Conservation (phyloP, 257 asterid species). For the Asclepias syriaca region DNA sequence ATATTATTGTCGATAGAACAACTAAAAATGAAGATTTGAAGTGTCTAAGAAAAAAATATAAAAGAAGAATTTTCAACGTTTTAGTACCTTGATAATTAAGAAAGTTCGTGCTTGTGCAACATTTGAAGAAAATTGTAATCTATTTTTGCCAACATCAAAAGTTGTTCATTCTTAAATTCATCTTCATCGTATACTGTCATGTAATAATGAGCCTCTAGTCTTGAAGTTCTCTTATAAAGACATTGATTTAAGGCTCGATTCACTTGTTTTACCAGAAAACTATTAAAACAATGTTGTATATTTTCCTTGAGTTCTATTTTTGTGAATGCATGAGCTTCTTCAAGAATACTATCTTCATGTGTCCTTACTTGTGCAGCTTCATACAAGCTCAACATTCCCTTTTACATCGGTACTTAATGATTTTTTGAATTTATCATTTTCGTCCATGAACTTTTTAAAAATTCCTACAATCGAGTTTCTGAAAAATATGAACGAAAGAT, state of each 20-base stretch:
- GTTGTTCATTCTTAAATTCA: no score
- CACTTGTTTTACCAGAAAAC: constrained; percentile 23
- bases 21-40: no score
- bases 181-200: constrained; percentile 24
- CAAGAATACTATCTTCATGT: background rate
- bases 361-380: constrained; percentile 3
- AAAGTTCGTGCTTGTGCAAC: constrained; percentile 34
- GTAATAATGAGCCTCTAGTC: constrained; percentile 27
- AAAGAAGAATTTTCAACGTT: no score
- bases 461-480: background rate
- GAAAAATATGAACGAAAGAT: background rate
- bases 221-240: constrained; percentile 28
- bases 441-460: background rate
- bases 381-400: constrained; percentile 6
- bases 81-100: constrained; percentile 30
- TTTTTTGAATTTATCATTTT: constrained; percentile 3
- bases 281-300: background rate
- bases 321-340: background rate
- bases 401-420: background rate
- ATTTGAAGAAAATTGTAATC: constrained; percentile 34
- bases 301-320: background rate
- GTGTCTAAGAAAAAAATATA: no score
- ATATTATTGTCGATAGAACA: no score
- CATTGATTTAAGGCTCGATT: constrained; percentile 25
- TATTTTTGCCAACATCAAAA: background rate